Conservation (phyloP, 306 rosid species). For the Cucumis melo region DNA sequence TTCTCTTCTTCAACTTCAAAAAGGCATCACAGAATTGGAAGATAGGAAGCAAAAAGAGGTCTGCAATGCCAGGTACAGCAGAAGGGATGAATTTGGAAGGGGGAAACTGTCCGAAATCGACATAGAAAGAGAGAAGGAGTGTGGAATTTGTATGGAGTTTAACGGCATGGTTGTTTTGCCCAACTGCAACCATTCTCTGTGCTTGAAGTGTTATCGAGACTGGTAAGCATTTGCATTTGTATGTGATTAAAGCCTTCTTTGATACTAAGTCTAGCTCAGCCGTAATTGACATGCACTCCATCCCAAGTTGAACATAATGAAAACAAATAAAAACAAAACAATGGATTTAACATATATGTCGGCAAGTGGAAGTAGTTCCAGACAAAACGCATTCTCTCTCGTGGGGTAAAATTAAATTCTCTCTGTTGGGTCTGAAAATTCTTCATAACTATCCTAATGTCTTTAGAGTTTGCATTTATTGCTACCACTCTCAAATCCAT, state of each 20-base stretch:
- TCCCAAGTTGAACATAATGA: too few species aligned
- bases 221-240: slow-evolving; percentile 40
- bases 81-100: slow-evolving; percentile 27
- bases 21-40: slow-evolving; percentile 76
- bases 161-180: slow-evolving; percentile 72
- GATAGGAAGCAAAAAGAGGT: slow-evolving; percentile 70
- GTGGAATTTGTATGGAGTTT: slow-evolving; percentile 89
- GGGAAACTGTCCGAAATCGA: slow-evolving; percentile 48
- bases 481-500: background rate
- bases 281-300: too few species aligned
- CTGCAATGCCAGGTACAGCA: slow-evolving; percentile 33
- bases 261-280: background rate
- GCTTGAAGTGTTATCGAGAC: slow-evolving; percentile 60
- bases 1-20: slow-evolving; percentile 80
- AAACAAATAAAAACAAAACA: background rate
- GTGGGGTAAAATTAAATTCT: background rate
- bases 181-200: slow-evolving; percentile 68
- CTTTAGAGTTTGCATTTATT: background rate
- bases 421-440: background rate
- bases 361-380: background rate
- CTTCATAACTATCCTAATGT: background rate
- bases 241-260: background rate
- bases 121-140: slow-evolving; percentile 77
- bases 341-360: background rate
- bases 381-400: background rate